phyloP scores from a whole-genome alignment of 345 rosid species.

The Iberis pinnata region DNA sequence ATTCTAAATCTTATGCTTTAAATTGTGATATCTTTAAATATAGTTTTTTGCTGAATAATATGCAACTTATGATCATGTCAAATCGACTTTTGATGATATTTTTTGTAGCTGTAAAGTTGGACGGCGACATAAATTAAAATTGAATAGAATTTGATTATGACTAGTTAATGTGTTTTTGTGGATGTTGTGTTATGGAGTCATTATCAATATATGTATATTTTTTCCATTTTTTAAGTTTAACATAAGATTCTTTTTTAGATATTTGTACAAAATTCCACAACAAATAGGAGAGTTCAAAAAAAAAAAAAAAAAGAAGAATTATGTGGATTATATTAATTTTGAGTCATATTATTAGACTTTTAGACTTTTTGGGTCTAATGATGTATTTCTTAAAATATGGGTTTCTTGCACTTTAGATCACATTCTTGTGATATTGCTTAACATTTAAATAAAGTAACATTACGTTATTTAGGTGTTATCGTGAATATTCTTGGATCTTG shows the following conservation, averaged over 20 bases:
- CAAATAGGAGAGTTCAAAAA: slow-evolving; percentile 4
- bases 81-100: slow-evolving; percentile 19
- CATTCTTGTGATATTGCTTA: no score
- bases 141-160: slow-evolving; percentile 16
- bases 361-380: no score
- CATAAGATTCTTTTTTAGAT: no score
- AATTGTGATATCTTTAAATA: no score
- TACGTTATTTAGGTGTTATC: no score
- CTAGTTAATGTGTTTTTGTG: slow-evolving; percentile 21
- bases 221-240: slow-evolving; percentile 1
- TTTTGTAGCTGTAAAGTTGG: slow-evolving; percentile 16
- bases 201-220: slow-evolving; percentile 17
- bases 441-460: no score
- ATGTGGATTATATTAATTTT: background rate
- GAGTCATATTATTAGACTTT: no score
- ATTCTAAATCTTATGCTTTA: no score
- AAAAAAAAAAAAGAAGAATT: background rate
- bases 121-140: slow-evolving; percentile 13
- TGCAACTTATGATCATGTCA: slow-evolving; percentile 17
- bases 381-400: no score
- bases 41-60: slow-evolving; percentile 13
- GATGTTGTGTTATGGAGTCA: slow-evolving; percentile 22
- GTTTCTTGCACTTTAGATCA: no score
- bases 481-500: no score
- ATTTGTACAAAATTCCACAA: background rate